Conservation (phyloP, 2,329 filamentous ascomycete species). For the Fusarium nisikadoi region DNA sequence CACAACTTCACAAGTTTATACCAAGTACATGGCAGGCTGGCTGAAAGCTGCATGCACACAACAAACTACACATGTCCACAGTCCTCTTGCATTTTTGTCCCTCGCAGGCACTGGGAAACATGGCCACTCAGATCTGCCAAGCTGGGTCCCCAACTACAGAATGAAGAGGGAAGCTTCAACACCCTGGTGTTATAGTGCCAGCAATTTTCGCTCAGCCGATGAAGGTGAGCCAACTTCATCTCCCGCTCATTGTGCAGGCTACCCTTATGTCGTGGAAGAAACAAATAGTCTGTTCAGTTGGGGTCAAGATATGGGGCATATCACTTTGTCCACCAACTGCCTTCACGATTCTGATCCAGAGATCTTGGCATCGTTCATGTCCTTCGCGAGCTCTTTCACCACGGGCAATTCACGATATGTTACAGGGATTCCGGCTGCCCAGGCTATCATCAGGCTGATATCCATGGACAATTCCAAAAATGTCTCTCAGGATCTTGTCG, state of each 20-base stretch:
- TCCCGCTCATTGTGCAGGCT: not conserved
- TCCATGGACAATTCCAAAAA: not conserved
- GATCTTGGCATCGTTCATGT: conserved; percentile 7
- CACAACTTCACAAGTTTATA: conserved; percentile 3
- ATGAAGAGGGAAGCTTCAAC: not conserved
- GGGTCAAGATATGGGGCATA: not conserved
- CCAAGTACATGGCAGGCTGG: conserved; percentile 4
- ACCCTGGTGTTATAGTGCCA: not conserved
- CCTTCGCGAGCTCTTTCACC: conserved; percentile 10
- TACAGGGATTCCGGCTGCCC: not conserved
- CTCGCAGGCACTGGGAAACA: conserved; percentile 1
- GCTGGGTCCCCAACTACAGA: conserved; percentile 6
- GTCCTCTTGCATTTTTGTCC: conserved; percentile 5
- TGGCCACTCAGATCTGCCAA: not conserved
- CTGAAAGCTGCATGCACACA: not conserved
- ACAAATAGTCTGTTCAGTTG: conserved; percentile 1
- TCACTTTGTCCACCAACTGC: not conserved
- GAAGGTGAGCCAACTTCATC: not conserved
- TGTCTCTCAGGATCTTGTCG: not conserved
- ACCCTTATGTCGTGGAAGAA: not conserved
- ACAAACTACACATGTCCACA: not conserved
- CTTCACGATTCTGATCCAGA: not conserved
- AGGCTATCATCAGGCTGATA: conserved; percentile 1
- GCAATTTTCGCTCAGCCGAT: not conserved
- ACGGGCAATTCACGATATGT: not conserved